Evolutionary conservation across 176 grass and related monocot genomes (phyloP).

Genomic region (Phoenix roebelenii): DNA sequence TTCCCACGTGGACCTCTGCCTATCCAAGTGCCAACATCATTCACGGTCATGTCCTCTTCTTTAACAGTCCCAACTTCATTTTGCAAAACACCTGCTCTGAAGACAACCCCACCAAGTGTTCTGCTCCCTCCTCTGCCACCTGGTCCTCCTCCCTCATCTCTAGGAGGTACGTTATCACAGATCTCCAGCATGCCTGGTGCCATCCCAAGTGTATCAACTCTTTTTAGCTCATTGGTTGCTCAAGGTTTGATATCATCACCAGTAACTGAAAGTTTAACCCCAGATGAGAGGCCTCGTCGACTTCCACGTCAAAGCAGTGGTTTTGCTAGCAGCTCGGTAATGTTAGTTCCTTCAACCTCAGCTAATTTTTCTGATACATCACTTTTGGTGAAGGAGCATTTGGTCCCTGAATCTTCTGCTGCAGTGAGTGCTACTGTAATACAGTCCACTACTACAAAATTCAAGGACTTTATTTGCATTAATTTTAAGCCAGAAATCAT

Average conservation of each 20-base stretch:
- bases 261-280: conserved; percentile 26
- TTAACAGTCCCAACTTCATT: conserved; percentile 11
- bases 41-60: conserved; percentile 7
- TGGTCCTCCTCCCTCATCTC: conserved; percentile 30
- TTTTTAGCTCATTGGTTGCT: conserved; percentile 83
- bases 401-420: conserved; percentile 14
- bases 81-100: not conserved
- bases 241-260: conserved; percentile 79
- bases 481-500: conserved; percentile 73
- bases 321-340: not conserved
- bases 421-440: conserved; percentile 7
- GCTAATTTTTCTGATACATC: conserved; percentile 2
- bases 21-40: conserved; percentile 7
- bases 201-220: conserved; percentile 49
- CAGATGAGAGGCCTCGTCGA: conserved; percentile 19
- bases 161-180: no score
- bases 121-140: conserved; percentile 60
- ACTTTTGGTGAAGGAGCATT: conserved; percentile 23
- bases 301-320: conserved; percentile 2
- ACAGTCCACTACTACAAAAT: conserved; percentile 11
- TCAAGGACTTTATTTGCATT: conserved; percentile 41
- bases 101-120: conserved; percentile 5
- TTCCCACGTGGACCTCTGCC: conserved; percentile 34
- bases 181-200: conserved; percentile 17
- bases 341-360: conserved; percentile 20